phyloP scores from a whole-genome alignment of 2,329 filamentous ascomycete genomes.

The Capronia epimyces region DNA sequence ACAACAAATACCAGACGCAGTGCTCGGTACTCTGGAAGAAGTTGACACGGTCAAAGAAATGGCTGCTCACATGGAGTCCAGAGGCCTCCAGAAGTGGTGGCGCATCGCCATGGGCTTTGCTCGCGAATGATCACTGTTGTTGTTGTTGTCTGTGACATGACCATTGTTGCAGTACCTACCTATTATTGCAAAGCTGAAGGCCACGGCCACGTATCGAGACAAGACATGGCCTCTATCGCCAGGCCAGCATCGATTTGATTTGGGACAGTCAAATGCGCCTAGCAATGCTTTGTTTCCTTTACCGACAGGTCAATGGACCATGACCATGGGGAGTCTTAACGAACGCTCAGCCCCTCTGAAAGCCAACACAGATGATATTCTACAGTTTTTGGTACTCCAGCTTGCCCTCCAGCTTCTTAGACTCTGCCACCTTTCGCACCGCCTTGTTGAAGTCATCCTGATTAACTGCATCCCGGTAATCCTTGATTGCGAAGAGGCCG shows the following conservation, averaged over 20 bases:
- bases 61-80: slow-evolving; percentile 54
- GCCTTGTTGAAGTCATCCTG: slow-evolving; percentile 99
- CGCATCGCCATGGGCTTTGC: slow-evolving; percentile 58
- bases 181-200: no score
- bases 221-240: no score
- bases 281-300: no score
- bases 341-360: slow-evolving; percentile 11
- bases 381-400: slow-evolving; percentile 95
- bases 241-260: no score
- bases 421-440: slow-evolving; percentile 91
- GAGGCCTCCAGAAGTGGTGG: slow-evolving; percentile 61
- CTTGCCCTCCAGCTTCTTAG: slow-evolving; percentile 98
- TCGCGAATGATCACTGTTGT: slow-evolving; percentile 17
- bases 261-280: no score
- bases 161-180: no score
- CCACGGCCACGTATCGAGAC: no score
- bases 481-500: slow-evolving; percentile 95
- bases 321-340: neutral
- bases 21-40: slow-evolving; percentile 46
- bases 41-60: slow-evolving; percentile 61
- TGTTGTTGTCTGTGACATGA: neutral
- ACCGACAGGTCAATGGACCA: neutral
- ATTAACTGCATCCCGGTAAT: slow-evolving; percentile 90
- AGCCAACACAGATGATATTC: slow-evolving; percentile 19
- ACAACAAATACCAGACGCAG: neutral